Conservation (phyloP, 345 rosid genomes). For the Arabidopsis suecica region DNA sequence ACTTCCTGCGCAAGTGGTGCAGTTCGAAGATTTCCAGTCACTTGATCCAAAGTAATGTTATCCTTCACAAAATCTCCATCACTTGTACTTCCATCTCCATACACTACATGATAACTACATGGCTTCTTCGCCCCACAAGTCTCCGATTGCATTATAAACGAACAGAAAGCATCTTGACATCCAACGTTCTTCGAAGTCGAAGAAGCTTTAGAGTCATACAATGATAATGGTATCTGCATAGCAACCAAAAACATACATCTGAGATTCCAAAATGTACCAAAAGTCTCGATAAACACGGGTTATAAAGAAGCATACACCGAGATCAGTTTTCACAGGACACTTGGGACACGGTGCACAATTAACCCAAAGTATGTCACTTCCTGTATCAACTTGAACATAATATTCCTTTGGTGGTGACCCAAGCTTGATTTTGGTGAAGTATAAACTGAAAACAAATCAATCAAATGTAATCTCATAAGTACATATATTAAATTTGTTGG, state of each 20-base stretch:
- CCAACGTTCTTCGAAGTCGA: conserved; percentile 31
- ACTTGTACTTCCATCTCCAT: conserved; percentile 49
- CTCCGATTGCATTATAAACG: conserved; percentile 30
- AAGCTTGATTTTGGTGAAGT: conserved; percentile 74
- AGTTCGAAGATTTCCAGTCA: conserved; percentile 41
- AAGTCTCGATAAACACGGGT: background rate
- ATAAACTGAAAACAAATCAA: conserved; percentile 58
- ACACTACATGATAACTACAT: conserved; percentile 45
- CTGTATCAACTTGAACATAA: conserved; percentile 93
- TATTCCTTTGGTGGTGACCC: conserved; percentile 82
- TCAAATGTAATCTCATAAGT: conserved; percentile 27
- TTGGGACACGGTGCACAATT: conserved; percentile 74
- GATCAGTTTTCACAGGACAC: conserved; percentile 81
- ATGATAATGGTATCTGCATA: conserved; percentile 60
- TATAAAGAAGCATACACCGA: conserved; percentile 64
- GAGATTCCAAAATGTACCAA: background rate
- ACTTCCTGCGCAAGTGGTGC: conserved; percentile 33
- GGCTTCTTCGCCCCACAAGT: conserved; percentile 35
- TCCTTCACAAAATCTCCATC: conserved; percentile 45
- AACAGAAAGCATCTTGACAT: conserved; percentile 42
- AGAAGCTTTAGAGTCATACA: conserved; percentile 38
- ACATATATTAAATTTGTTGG: background rate
- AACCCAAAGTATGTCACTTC: conserved; percentile 97
- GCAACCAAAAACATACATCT: background rate
- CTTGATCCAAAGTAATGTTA: conserved; percentile 39